Percentiles rank a stretch among this genome's conserved stretches.
These are phyloP conservation scores for Fraxinus paxiana DNA, from an alignment of 305 asterid species.

Conservation along the genomic window DNA sequence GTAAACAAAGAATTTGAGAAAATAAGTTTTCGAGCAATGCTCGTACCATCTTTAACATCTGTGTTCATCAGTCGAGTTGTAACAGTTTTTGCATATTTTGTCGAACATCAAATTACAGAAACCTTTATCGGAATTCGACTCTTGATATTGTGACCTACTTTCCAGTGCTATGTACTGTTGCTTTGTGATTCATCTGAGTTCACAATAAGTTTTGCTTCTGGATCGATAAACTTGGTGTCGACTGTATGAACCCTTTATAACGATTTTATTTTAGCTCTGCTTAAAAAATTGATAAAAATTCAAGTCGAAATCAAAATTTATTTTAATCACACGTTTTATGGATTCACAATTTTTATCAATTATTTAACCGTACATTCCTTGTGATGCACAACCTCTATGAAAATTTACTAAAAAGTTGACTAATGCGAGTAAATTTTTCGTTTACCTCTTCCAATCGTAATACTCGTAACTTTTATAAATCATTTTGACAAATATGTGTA, in stretches of 20 bases:
- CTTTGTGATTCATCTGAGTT: not conserved
- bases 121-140: not conserved
- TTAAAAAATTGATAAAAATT: too few relatives aligned
- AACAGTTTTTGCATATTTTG: not conserved
- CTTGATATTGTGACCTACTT: not conserved
- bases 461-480: too few relatives aligned
- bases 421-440: not conserved
- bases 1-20: not conserved
- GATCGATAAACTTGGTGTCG: not conserved
- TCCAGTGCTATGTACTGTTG: not conserved
- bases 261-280: not conserved
- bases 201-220: not conserved
- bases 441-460: not conserved
- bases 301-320: too few relatives aligned
- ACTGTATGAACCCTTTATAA: not conserved
- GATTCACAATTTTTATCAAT: too few relatives aligned
- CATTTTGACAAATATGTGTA: too few relatives aligned
- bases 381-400: too few relatives aligned
- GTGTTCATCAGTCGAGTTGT: not conserved
- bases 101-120: not conserved
- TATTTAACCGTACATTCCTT: not conserved
- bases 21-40: not conserved
- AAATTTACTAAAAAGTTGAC: too few relatives aligned
- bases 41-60: not conserved
- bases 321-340: too few relatives aligned